Evolutionary conservation across 2,329 filamentous ascomycete genomes (phyloP), one percentile per base, ranked within the genome.

Genomic region (Colletotrichum australisinense): DNA sequence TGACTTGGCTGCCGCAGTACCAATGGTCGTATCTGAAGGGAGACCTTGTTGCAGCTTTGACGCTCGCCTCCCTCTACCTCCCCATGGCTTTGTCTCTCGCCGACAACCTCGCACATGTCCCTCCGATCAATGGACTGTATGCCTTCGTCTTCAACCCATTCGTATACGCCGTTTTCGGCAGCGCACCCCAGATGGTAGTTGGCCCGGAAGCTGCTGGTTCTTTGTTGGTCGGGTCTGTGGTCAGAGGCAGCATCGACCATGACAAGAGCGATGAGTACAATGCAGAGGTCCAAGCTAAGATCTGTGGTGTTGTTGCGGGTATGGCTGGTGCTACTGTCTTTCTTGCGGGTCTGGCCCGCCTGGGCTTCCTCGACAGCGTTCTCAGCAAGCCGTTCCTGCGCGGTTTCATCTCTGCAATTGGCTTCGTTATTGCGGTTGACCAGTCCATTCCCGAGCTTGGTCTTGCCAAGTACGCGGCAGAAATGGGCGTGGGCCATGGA

Each of bases 21-120:
- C 91, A 90, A 77, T 92, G 91, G 88, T 89, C 91, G 4, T 98
- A 94, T 83, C 83, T 98, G 60, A 91, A 93, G 77, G 97, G 97
- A 60, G 97, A 99, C 82, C 84, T 98, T 22, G 87, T 97, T 16
- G 93, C 96, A 9, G 95, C 96, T 62, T 82, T 98, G 75, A 98
- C 97, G n/a, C 93, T 99, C 86, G 94, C 96, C n/a, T 98, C 95
- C 30, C 97, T 99, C 85, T 99, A 99, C 82, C 93, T 99, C 49
- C 97, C 97, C 64, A 98, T 99, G 95, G 93, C 95, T 0, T 89
- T 99, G 16, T 98, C 97, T 0, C 93, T 97, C 76, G 95, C 97
- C 68, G 92, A 94, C 53, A 98, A 98, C 80, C 91, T 99, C 55
- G 95, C 93, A 6, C 97, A 98, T 80, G 91, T 98, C 1, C 95